Conservation (phyloP, 2,329 filamentous ascomycete genomes). For the Nemania sp. region DNA sequence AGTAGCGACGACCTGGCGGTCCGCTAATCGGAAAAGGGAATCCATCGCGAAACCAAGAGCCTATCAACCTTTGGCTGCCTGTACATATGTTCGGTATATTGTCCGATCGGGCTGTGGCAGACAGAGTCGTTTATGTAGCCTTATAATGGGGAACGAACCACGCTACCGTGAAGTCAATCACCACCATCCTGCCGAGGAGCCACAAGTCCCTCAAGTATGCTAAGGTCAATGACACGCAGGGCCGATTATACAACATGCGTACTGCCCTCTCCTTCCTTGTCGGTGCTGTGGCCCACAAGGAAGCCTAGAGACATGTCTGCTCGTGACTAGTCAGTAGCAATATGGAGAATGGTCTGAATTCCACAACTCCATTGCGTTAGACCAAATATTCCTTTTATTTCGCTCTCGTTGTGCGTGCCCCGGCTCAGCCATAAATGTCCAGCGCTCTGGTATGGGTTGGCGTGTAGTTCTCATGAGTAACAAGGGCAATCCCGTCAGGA, state of each 20-base stretch:
- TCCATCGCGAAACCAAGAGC: slow-evolving; percentile 14
- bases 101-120: not conserved
- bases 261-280: slow-evolving; percentile 24
- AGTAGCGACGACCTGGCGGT: slow-evolving; percentile 20
- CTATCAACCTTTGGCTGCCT: slow-evolving; percentile 4
- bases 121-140: slow-evolving; percentile 9
- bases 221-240: slow-evolving; percentile 8
- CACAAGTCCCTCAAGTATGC: not conserved
- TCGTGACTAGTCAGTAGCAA: slow-evolving; percentile 29
- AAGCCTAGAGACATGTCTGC: slow-evolving; percentile 26
- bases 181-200: not conserved
- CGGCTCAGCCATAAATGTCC: slow-evolving; percentile 8
- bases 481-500: slow-evolving; percentile 24
- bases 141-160: not conserved
- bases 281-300: slow-evolving; percentile 29
- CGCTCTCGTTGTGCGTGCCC: slow-evolving; percentile 25
- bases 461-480: slow-evolving; percentile 22
- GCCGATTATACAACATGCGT: slow-evolving; percentile 7
- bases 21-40: slow-evolving; percentile 25
- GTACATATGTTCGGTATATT: not conserved
- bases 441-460: slow-evolving; percentile 22
- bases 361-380: slow-evolving; percentile 30
- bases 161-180: not conserved
- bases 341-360: slow-evolving; percentile 28
- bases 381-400: slow-evolving; percentile 21